Evolutionary conservation across 345 rosid genomes (phyloP).

Genomic region (Eucalyptus regnans): DNA sequence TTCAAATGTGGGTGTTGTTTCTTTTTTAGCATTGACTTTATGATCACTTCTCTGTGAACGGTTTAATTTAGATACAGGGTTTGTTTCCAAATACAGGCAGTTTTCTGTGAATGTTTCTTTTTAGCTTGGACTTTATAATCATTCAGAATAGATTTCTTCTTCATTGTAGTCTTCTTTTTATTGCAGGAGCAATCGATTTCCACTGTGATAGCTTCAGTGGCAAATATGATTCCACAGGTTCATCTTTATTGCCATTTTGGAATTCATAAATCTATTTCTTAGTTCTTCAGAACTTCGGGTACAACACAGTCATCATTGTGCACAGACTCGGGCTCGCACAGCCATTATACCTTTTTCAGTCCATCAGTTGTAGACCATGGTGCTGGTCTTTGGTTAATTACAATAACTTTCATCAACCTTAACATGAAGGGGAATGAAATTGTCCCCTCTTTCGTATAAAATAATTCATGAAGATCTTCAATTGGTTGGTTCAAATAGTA

Average conservation of each 20-base stretch:
- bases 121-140: neutral
- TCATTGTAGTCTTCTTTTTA: neutral
- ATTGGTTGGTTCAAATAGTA: neutral
- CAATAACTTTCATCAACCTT: neutral
- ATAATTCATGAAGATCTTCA: neutral
- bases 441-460: neutral
- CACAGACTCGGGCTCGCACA: neutral
- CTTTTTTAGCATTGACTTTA: neutral
- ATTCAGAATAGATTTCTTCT: neutral
- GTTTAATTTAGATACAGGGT: neutral
- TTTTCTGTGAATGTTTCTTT: neutral
- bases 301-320: neutral
- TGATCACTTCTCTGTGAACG: neutral
- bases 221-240: conserved; percentile 93
- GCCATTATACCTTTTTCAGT: neutral
- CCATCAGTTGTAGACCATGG: neutral
- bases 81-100: neutral
- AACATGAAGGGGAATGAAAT: neutral
- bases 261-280: neutral
- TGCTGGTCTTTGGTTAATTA: neutral
- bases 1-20: neutral
- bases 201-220: conserved; percentile 72
- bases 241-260: neutral
- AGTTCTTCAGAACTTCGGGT: neutral
- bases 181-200: conserved; percentile 89